Base-by-base conservation (phyloP, 768 basidiomycete genomes). In the Rhizopogon rudus region DNA sequence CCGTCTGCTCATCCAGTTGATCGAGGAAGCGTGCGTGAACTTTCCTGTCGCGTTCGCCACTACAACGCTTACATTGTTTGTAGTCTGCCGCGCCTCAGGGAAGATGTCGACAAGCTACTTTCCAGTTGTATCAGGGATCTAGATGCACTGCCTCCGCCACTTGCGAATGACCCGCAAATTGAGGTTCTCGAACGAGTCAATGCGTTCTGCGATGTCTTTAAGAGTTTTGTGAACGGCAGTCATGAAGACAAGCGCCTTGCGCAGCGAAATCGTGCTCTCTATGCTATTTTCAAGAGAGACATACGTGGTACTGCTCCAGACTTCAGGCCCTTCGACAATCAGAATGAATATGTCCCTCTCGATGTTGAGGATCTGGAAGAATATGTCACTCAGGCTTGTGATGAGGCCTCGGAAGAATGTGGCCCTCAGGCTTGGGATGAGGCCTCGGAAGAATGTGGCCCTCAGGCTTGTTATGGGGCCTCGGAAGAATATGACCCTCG, bases 51-150 rank as follows among this genome's bases (percentile, higher is more conserved):
- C 22, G 22, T 22, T 22, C 22, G 22, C 22, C 22, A 22, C 22
- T 22, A 22, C 22, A 22, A 22, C 73, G 10, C 72, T 89, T 9
- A 20, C 43, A 3, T 31, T 22, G 44, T 54, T 2, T 58, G 6
- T 17, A 86, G 84, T 40, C 67, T 86, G 12, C 83, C 82, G 3
- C 58, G 61, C 16, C 71, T 86, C 6, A 70, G 59, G 25, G 49
- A 60, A 1, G 65, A 75, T n/a, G 72, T 82, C 3, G 68, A 74
- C 2, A 60, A 60, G 5, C 71, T 77, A 9, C 72, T 87, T 3
- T 54, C 40, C 1, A 43, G 65, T 28, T 77, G 73, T 54, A 49
- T 58, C 10, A 41, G 61, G 0, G 69, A 76, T 1, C 60, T 84
- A 5, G 57, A 57, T 0, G 41, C 54, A 14, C 73, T 85, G 5